Evolutionary conservation across 768 basidiomycete species (phyloP).

Genomic region (Pholiota microspora): DNA sequence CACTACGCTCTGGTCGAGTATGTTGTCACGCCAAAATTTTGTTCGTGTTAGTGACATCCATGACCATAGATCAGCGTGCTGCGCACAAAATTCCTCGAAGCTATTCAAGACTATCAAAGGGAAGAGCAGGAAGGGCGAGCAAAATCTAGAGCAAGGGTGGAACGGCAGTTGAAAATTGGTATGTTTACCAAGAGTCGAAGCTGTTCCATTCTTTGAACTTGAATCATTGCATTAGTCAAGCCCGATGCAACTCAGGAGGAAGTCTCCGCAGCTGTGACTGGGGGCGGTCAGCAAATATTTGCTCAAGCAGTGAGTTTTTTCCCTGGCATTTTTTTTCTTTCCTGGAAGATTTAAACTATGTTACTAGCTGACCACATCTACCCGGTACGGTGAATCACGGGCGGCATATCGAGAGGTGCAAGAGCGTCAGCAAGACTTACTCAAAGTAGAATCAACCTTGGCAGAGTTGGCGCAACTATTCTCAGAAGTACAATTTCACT

Average conservation of each 20-base stretch:
- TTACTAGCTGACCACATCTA: conserved; percentile 61
- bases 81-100: conserved; percentile 70
- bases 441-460: conserved; percentile 81
- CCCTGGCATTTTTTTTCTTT: conserved; percentile 6
- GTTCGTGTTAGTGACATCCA: background rate
- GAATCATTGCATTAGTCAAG: conserved; percentile 65
- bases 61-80: conserved; percentile 50
- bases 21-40: background rate
- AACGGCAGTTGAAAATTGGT: conserved; percentile 80
- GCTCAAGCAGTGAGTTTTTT: conserved; percentile 56
- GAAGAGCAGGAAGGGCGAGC: conserved; percentile 70
- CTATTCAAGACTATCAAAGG: conserved; percentile 73
- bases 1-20: conserved; percentile 40
- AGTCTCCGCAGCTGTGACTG: conserved; percentile 66
- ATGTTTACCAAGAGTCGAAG: conserved; percentile 9
- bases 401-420: conserved; percentile 87
- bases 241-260: conserved; percentile 85
- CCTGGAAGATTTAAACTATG: background rate
- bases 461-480: conserved; percentile 89
- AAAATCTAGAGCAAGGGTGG: conserved; percentile 64
- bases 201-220: background rate
- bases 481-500: conserved; percentile 56
- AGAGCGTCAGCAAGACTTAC: conserved; percentile 82
- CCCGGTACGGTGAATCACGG: conserved; percentile 79
- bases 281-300: conserved; percentile 70